Percentiles rank a stretch among this genome's conserved stretches.
phyloP scores from a whole-genome alignment of 768 basidiomycete genomes.

The Paxillus involutus region DNA sequence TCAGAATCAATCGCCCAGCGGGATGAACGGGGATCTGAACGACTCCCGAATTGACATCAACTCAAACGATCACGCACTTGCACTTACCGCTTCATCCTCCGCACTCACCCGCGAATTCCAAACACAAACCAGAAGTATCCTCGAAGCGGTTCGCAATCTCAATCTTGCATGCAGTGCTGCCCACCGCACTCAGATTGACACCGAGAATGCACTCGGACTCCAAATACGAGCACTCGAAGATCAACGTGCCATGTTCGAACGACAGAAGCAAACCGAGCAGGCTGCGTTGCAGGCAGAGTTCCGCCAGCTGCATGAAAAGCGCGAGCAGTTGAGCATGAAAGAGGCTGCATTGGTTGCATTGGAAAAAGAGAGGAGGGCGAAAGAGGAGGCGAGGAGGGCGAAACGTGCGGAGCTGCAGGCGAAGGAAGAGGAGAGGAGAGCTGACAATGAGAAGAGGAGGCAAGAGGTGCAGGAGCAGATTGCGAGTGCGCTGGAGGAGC shows the following conservation, averaged over 20 bases:
- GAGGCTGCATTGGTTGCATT: conserved; percentile 15
- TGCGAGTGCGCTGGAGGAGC: conserved; percentile 14
- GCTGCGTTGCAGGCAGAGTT: conserved; percentile 16
- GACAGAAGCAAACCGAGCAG: conserved; percentile 17
- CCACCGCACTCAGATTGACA: conserved; percentile 14
- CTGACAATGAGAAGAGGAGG: conserved; percentile 14
- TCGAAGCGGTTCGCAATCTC: conserved; percentile 14
- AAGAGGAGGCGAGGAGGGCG: conserved; percentile 22
- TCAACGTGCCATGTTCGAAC: conserved; percentile 20
- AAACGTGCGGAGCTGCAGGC: conserved; percentile 21
- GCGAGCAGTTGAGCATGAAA: conserved; percentile 19
- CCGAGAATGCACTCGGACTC: conserved; percentile 12
- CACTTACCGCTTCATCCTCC: background rate
- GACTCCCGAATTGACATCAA: background rate
- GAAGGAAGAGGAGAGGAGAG: conserved; percentile 25
- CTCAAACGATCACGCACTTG: background rate
- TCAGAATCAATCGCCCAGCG: background rate
- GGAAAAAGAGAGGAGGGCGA: conserved; percentile 24
- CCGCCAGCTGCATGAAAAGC: conserved; percentile 18
- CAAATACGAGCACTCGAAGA: conserved; percentile 14
- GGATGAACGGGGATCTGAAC: background rate
- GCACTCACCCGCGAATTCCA: conserved; percentile 11
- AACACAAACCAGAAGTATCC: conserved; percentile 6
- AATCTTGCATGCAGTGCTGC: conserved; percentile 1
- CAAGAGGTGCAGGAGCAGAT: conserved; percentile 21